Conservation (phyloP, 176 grass and related monocot species). For the Elaeis guineensis region DNA sequence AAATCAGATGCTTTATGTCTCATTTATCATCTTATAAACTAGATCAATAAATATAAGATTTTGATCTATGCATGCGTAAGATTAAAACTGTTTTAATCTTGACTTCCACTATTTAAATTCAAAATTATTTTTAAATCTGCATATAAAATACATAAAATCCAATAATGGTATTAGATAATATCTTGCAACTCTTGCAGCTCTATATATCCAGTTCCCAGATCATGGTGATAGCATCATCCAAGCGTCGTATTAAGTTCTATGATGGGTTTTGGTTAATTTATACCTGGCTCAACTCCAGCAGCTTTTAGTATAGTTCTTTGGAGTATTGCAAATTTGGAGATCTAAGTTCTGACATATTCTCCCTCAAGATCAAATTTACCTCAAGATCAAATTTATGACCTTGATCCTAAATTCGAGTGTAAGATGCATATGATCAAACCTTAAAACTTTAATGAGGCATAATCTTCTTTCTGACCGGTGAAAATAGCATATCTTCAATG, state of each 20-base stretch:
- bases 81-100: too few species aligned
- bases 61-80: too few species aligned
- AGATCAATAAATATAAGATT: too few species aligned
- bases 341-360: slow-evolving; percentile 84
- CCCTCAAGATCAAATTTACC: slow-evolving; percentile 82
- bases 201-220: slow-evolving; percentile 91
- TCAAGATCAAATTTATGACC: slow-evolving; percentile 76
- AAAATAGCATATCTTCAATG: too few species aligned
- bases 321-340: slow-evolving; percentile 79
- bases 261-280: slow-evolving; percentile 80
- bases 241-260: slow-evolving; percentile 50
- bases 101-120: too few species aligned
- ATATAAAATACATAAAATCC: too few species aligned
- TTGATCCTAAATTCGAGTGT: slow-evolving; percentile 46
- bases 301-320: slow-evolving; percentile 53
- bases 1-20: too few species aligned
- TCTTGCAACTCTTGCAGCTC: slow-evolving; percentile 46
- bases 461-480: too few species aligned
- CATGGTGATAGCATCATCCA: slow-evolving; percentile 68
- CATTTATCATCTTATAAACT: too few species aligned
- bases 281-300: slow-evolving; percentile 75
- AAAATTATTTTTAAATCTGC: too few species aligned
- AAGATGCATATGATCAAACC: not conserved
- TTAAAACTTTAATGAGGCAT: not conserved
- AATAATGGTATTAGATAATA: too few species aligned